Percentiles rank a stretch among this genome's conserved stretches.
Evolutionary conservation across 208 protist species (phyloP).

Genomic region (Crithidia sp.): DNA sequence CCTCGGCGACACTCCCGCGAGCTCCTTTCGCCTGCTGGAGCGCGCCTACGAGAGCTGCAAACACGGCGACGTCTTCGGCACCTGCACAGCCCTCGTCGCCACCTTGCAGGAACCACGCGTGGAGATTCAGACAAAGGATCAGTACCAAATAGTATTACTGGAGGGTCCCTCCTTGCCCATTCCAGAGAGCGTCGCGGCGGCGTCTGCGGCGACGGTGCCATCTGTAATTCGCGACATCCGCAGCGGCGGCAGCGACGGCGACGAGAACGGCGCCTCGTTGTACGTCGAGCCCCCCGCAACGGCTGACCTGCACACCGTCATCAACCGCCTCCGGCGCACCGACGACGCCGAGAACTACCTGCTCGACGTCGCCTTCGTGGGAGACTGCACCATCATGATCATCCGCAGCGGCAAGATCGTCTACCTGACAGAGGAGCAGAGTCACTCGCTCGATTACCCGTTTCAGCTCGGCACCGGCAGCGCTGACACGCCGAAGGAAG

Average conservation of each 20-base stretch:
- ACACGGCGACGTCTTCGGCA: slow-evolving; percentile 60
- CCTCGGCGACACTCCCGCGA: slow-evolving; percentile 52
- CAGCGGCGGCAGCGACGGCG: background rate
- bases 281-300: slow-evolving; percentile 10
- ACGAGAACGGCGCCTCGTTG: background rate
- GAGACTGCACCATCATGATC: slow-evolving; percentile 68
- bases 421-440: slow-evolving; percentile 60
- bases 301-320: slow-evolving; percentile 12
- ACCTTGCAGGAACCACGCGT: slow-evolving; percentile 57
- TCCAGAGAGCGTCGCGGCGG: background rate
- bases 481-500: slow-evolving; percentile 50
- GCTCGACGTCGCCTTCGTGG: slow-evolving; percentile 66
- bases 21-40: slow-evolving; percentile 63
- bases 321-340: slow-evolving; percentile 5
- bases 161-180: slow-evolving; percentile 15
- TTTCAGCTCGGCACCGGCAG: slow-evolving; percentile 75
- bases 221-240: background rate
- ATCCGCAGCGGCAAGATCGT: slow-evolving; percentile 53
- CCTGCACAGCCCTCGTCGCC: slow-evolving; percentile 66
- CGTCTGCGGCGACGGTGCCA: background rate
- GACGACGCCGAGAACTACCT: slow-evolving; percentile 37
- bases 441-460: slow-evolving; percentile 69
- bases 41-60: slow-evolving; percentile 55
- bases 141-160: slow-evolving; percentile 38
- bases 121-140: slow-evolving; percentile 46